A percentile compares a stretch with the other conserved stretches of the same genome.
These are phyloP conservation scores for Fusarium dimerum DNA, from an alignment of 2,329 filamentous ascomycete genomes.

Conservation along the genomic window DNA sequence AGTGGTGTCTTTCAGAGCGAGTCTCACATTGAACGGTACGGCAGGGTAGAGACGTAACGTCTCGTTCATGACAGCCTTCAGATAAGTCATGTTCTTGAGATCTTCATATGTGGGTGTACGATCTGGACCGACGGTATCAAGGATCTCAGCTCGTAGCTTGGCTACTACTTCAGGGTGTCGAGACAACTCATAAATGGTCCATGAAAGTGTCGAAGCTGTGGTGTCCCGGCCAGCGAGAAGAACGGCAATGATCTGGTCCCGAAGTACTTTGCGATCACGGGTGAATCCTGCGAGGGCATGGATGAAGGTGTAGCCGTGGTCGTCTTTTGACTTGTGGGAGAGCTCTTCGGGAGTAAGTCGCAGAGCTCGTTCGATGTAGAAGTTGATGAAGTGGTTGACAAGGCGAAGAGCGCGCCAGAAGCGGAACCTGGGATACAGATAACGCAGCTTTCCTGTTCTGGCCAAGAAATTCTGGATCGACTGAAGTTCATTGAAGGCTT, in stretches of 20 bases:
- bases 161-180: conserved; percentile 66
- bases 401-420: conserved; percentile 66
- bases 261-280: conserved; percentile 68
- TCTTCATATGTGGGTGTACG: conserved; percentile 71
- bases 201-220: conserved; percentile 78
- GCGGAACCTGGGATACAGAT: conserved; percentile 61
- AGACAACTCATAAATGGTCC: conserved; percentile 80
- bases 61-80: conserved; percentile 73
- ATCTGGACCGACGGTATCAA: conserved; percentile 63
- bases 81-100: conserved; percentile 85
- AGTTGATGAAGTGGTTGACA: conserved; percentile 75
- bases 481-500: conserved; percentile 80
- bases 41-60: conserved; percentile 75
- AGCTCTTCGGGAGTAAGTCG: conserved; percentile 70
- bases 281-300: conserved; percentile 84
- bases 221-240: conserved; percentile 87
- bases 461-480: conserved; percentile 68
- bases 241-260: conserved; percentile 81
- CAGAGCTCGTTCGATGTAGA: conserved; percentile 75
- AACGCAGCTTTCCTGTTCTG: conserved; percentile 63
- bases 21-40: conserved; percentile 78
- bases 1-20: conserved; percentile 71
- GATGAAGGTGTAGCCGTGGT: conserved; percentile 78
- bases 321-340: conserved; percentile 68
- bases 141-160: conserved; percentile 74